phyloP scores from a whole-genome alignment of 2,329 filamentous ascomycete species.

The Huntiella abstrusa region DNA sequence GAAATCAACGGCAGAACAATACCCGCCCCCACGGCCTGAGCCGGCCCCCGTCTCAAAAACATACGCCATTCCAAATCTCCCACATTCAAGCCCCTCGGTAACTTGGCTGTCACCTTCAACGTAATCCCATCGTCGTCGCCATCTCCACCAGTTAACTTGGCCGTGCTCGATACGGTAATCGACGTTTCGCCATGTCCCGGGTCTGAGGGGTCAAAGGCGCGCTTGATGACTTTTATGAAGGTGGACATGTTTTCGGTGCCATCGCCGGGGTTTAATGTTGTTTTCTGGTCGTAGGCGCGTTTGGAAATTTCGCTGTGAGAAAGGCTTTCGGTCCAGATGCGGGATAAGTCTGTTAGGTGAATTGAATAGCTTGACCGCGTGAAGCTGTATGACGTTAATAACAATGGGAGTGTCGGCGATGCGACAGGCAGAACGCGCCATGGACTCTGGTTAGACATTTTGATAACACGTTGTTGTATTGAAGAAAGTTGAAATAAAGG shows the following conservation, averaged over 20 bases:
- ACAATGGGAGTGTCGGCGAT: slow-evolving; percentile 30
- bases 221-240: slow-evolving; percentile 43
- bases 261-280: slow-evolving; percentile 55
- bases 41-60: slow-evolving; percentile 28
- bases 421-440: slow-evolving; percentile 31
- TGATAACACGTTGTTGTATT: not conserved
- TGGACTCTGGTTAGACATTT: slow-evolving; percentile 18
- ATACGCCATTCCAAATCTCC: slow-evolving; percentile 47
- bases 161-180: slow-evolving; percentile 22
- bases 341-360: slow-evolving; percentile 50
- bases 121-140: slow-evolving; percentile 19
- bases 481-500: not conserved
- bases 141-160: slow-evolving; percentile 16
- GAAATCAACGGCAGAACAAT: slow-evolving; percentile 34
- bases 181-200: slow-evolving; percentile 25
- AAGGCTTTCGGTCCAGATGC: slow-evolving; percentile 53
- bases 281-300: slow-evolving; percentile 42
- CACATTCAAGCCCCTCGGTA: slow-evolving; percentile 36
- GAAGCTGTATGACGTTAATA: slow-evolving; percentile 44
- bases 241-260: slow-evolving; percentile 47
- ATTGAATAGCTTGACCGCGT: slow-evolving; percentile 39
- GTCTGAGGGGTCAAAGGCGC: slow-evolving; percentile 29
- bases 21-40: slow-evolving; percentile 25
- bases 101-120: slow-evolving; percentile 36
- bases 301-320: slow-evolving; percentile 41